Percentiles rank a stretch among this genome's conserved stretches.
Evolutionary conservation across 768 basidiomycete genomes (phyloP).

Genomic region (Tricholomella constricta): DNA sequence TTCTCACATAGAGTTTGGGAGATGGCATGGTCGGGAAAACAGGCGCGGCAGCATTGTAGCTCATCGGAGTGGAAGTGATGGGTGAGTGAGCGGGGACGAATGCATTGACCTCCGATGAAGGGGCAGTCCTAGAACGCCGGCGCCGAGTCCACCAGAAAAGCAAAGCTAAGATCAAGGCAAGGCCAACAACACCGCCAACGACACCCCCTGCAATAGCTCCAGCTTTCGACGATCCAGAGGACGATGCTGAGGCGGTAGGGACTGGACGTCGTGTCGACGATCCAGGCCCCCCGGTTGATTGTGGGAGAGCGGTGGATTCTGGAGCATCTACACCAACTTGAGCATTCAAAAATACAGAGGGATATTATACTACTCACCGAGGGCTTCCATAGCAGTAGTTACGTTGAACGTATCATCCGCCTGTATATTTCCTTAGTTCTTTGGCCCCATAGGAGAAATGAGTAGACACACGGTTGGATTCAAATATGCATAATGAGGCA

Average conservation of each 20-base stretch:
- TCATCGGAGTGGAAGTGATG: conserved; percentile 13
- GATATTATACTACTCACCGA: conserved; percentile 18
- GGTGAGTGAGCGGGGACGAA: conserved; percentile 12
- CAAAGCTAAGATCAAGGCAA: conserved; percentile 42
- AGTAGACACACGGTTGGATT: conserved; percentile 37
- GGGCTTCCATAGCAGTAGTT: conserved; percentile 27
- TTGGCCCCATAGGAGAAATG: background rate
- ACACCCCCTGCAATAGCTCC: conserved; percentile 69
- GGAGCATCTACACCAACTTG: conserved; percentile 26
- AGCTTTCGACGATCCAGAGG: conserved; percentile 31
- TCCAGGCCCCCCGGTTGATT: conserved; percentile 22
- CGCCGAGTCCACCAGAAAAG: conserved; percentile 30
- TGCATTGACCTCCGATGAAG: conserved; percentile 21
- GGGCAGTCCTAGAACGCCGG: conserved; percentile 21
- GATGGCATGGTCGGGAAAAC: conserved; percentile 21
- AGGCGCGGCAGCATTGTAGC: conserved; percentile 14
- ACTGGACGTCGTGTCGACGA: conserved; percentile 9
- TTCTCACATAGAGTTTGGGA: conserved; percentile 42
- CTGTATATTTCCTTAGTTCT: conserved; percentile 17
- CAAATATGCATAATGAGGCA: conserved; percentile 54
- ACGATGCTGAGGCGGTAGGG: conserved; percentile 1
- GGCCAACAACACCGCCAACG: conserved; percentile 52
- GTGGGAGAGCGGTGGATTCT: conserved; percentile 34
- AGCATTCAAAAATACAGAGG: background rate
- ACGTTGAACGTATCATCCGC: conserved; percentile 33